These are phyloP conservation scores for Scleroderma bovista DNA, from an alignment of 768 basidiomycete species.

Conservation along the genomic window DNA sequence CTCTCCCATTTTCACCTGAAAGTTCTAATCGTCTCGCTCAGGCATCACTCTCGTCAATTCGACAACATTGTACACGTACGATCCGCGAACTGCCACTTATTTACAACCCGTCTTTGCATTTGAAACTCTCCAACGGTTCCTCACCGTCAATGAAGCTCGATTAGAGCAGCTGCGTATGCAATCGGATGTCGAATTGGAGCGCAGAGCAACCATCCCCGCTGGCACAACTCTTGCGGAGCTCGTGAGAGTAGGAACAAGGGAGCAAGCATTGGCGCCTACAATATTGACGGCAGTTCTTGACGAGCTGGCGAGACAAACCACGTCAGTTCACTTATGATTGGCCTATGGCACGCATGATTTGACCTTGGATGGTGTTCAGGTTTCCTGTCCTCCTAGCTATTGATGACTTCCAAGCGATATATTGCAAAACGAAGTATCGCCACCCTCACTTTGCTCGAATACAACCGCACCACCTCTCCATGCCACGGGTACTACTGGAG, in stretches of 20 bases:
- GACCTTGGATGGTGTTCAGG: conserved; percentile 34
- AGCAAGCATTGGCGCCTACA: conserved; percentile 46
- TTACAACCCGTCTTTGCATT: conserved; percentile 62
- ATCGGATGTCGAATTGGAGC: conserved; percentile 42
- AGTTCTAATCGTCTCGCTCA: conserved; percentile 15
- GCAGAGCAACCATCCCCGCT: conserved; percentile 36
- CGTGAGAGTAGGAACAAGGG: conserved; percentile 51
- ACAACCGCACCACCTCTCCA: conserved; percentile 70
- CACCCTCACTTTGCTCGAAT: conserved; percentile 67
- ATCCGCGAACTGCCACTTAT: conserved; percentile 72
- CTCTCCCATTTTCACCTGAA: background rate
- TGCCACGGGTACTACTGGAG: conserved; percentile 74
- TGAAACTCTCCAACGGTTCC: conserved; percentile 57
- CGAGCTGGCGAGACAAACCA: conserved; percentile 57
- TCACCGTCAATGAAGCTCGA: conserved; percentile 48
- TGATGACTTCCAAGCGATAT: conserved; percentile 85
- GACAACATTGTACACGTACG: conserved; percentile 66
- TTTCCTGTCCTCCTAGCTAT: conserved; percentile 77
- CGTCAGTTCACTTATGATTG: conserved; percentile 32
- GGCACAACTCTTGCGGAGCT: conserved; percentile 52
- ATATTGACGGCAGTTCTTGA: conserved; percentile 55
- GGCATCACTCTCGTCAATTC: conserved; percentile 66
- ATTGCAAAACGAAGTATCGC: conserved; percentile 60
- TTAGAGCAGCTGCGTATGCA: conserved; percentile 39
- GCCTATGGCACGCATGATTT: background rate